Conservation (phyloP, 768 basidiomycete species). For the Dioszegia crocea region DNA sequence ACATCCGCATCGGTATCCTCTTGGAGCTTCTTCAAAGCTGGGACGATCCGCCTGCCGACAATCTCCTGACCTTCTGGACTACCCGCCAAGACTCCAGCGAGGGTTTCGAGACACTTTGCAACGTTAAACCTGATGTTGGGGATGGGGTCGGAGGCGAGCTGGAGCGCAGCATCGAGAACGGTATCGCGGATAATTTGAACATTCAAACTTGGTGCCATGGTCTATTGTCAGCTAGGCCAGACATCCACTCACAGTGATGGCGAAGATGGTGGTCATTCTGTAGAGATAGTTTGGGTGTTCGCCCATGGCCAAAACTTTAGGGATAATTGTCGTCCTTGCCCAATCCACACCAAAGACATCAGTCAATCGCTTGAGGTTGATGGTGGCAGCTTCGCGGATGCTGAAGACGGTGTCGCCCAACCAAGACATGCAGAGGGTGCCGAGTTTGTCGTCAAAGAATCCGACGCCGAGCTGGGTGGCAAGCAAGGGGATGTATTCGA, state of each 20-base stretch:
- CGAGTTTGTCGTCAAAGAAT: slow-evolving; percentile 97
- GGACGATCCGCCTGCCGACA: slow-evolving; percentile 67
- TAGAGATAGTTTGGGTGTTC: slow-evolving; percentile 94
- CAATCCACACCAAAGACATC: slow-evolving; percentile 99
- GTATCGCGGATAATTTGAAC: slow-evolving; percentile 70
- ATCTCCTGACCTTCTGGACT: slow-evolving; percentile 68
- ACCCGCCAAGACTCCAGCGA: slow-evolving; percentile 65
- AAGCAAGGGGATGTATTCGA: slow-evolving; percentile 96
- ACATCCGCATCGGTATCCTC: slow-evolving; percentile 92
- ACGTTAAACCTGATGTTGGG: slow-evolving; percentile 99
- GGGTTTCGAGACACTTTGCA: slow-evolving; percentile 85
- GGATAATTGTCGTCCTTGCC: slow-evolving; percentile 88
- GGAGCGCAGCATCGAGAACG: slow-evolving; percentile 75
- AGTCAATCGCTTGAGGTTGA: slow-evolving; percentile 92
- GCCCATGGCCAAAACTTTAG: slow-evolving; percentile 96
- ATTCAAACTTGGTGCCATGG: slow-evolving; percentile 86
- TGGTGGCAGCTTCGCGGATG: slow-evolving; percentile 95
- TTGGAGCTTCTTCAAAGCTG: slow-evolving; percentile 80
- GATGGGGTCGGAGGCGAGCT: slow-evolving; percentile 81
- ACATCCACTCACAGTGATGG: slow-evolving; percentile 72
- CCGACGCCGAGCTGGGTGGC: slow-evolving; percentile 94
- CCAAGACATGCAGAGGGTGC: slow-evolving; percentile 98
- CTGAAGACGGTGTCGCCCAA: slow-evolving; percentile 96
- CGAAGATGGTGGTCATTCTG: slow-evolving; percentile 98
- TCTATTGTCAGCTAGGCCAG: slow-evolving; percentile 55